Evolutionary conservation across 1,284 basidiomycete species (phyloP), one percentile per base, ranked within the genome.

Genomic region (Ceratobasidium sp.): DNA sequence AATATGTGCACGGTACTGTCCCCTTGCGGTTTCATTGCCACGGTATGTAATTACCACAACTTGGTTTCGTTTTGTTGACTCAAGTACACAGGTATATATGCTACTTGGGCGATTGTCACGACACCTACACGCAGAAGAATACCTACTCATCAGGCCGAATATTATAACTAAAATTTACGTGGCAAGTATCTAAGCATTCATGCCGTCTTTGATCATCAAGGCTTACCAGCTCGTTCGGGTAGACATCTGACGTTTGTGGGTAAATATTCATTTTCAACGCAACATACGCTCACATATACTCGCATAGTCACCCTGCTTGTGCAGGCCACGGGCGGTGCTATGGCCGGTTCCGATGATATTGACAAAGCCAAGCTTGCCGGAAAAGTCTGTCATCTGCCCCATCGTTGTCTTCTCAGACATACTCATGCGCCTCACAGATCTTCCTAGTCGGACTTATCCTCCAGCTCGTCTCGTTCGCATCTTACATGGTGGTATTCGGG

Each of bases 401-500:
- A 10, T n/a, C 35, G n/a, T 34, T 31, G 17, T 29, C 17, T n/a
- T 6, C 40, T 25, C 1, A 15, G n/a, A 17, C 40, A 49, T 50
- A 4, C 20, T 38, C 17, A 32, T 35, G 1, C 34, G 13, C 3
- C 8, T n/a, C 15, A 12, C 72, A 57, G 55, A 17, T 57, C 27
- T 22, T 42, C 12, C 35, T 57, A 1, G 38, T 29, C 13, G 55
- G 55, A 10, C 27, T 42, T 20, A 27, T 42, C 27, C 13, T 32
- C 13, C 55, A 57, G 38, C 8, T 57, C 5, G 38, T 57, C 12
- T 57, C 55, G 2, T 8, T 57, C 12, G 12, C 38, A 25, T 25
- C 55, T 3, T 57, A 57, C 27, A n/a, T 57, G 2, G 4, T 75
- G 4, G 74, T 81, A 55, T 79, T 77, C 75, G 73, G 75, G 3